Evolutionary conservation across 2,329 filamentous ascomycete species (phyloP), one percentile per base, ranked within the genome.

Genomic region (Dactylellina drechsleri): DNA sequence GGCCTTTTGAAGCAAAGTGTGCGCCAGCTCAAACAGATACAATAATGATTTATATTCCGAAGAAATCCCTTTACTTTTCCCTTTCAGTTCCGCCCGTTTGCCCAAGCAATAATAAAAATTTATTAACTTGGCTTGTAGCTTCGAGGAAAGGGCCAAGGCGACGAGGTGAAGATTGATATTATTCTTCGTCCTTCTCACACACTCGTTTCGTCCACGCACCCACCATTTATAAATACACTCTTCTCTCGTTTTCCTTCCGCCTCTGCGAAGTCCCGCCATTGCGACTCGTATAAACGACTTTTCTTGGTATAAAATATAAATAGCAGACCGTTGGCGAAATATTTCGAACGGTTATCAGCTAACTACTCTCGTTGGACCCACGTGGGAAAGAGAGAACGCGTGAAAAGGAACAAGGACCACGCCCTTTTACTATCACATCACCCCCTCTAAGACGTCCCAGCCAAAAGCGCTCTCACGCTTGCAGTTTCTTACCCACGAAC

Each of bases 21-120:
- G 68, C 68, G 68, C 68, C 68, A 73, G 61, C 50, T 61, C 26
- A 73, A 73, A 73, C 68, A 41, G 50, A 36, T 36, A 36, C 31
- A 47, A 43, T 12, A 47, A 60, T 60, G 61, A 45, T 72, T 72
- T 72, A 72, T 73, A 73, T 66, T 53, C 66, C 57, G 31, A 57
- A 7, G 54, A 4, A 57, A 57, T 60, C 40, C 57, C 45, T 26
- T 60, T 28, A 23, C 26, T 41, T 16, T 16, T 28, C 20, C 26
- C n/a, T 18, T n/a, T 28, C 18, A 18, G 16, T 28, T 47, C 16
- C 40, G 47, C 47, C 49, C 26, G 18, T 47, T 40, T 13, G 31
- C 23, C 12, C 57, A 53, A 36, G 31, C 31, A 36, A 36, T 36
- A 36, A 36, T 36, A 36, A 7, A 3, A 36, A 5, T 36, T 36